Conservation (phyloP, 2,329 filamentous ascomycete species). For the Diaporthe velutina region DNA sequence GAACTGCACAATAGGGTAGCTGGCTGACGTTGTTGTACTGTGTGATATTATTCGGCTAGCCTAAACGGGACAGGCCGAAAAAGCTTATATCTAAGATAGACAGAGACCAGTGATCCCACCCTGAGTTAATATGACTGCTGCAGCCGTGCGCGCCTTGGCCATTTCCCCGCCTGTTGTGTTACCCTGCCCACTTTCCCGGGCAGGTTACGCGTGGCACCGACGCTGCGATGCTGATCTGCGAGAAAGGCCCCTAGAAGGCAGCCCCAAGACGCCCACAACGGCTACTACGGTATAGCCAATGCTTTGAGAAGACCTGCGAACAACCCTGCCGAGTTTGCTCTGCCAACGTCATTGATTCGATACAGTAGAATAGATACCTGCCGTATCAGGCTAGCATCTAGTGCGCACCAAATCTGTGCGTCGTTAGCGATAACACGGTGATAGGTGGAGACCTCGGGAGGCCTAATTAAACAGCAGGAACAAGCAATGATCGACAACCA, state of each 20-base stretch:
- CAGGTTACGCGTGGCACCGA: conserved; percentile 11
- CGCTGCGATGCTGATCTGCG: not conserved
- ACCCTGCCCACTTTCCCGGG: not conserved
- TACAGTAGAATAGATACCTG: not conserved
- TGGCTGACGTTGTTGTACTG: too few relatives aligned
- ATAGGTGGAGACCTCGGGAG: not conserved
- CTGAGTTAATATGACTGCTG: not conserved
- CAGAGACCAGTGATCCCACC: not conserved
- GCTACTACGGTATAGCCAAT: not conserved
- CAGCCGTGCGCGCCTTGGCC: not conserved
- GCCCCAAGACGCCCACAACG: not conserved
- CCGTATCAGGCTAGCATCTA: not conserved
- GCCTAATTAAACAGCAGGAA: not conserved
- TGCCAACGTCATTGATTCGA: not conserved
- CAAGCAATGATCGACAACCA: conserved; percentile 15
- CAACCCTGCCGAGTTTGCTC: not conserved
- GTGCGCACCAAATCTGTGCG: not conserved
- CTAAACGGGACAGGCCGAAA: too few relatives aligned
- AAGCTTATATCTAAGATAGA: not conserved
- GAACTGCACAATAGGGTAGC: too few relatives aligned
- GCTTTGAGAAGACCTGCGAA: not conserved
- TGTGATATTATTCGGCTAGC: too few relatives aligned
- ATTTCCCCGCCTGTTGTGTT: not conserved
- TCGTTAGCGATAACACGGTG: conserved; percentile 1
- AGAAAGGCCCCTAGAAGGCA: not conserved